phyloP scores from a whole-genome alignment of 2,329 filamentous ascomycete genomes.

The Falciphora oryzae region DNA sequence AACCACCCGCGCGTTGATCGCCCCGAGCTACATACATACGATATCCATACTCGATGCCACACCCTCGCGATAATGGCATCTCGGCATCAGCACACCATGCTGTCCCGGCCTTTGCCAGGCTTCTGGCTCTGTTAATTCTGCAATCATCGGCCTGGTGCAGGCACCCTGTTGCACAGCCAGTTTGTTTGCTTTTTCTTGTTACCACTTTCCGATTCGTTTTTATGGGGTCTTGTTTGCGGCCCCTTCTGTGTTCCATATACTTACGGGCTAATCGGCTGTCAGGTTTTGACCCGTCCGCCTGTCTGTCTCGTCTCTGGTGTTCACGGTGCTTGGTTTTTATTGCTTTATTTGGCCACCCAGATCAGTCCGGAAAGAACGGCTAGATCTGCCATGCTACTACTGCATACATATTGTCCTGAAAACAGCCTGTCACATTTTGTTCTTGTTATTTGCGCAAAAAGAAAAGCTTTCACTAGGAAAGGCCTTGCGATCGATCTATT shows the following conservation, averaged over 20 bases:
- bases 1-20: neutral
- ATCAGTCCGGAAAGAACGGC: neutral
- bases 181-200: neutral
- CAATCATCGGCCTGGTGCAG: neutral
- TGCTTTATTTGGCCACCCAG: neutral
- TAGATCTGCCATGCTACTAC: neutral
- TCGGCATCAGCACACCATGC: neutral
- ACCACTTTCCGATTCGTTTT: neutral
- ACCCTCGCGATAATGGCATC: neutral
- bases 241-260: neutral
- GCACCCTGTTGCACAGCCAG: neutral
- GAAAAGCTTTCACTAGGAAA: neutral
- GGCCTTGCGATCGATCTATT: neutral
- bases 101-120: neutral
- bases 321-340: neutral
- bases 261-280: neutral
- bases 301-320: neutral
- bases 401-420: slow-evolving; percentile 5
- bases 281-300: neutral
- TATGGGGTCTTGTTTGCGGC: neutral
- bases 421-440: slow-evolving; percentile 7
- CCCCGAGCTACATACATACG: neutral
- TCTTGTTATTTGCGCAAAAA: neutral
- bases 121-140: neutral
- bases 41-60: neutral